Evolutionary conservation across 1,284 basidiomycete species (phyloP).

Genomic region (Tetrapyrgos nigripes): DNA sequence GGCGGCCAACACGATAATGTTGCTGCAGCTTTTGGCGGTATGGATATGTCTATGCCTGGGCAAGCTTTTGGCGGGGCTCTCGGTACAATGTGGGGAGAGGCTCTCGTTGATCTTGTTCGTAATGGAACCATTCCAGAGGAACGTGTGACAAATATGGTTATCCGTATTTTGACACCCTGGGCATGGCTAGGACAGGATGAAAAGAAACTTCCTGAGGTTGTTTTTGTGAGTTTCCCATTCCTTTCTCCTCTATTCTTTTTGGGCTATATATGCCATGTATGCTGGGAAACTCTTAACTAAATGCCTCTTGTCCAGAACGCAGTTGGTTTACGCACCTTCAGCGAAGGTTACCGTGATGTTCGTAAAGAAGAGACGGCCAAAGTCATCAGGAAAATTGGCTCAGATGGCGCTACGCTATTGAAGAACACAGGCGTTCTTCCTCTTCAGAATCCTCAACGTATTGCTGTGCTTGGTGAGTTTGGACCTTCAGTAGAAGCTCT

Average conservation of each 20-base stretch:
- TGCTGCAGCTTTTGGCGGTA: conserved; percentile 10
- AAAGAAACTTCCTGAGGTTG: conserved; percentile 11
- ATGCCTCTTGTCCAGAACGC: too few species aligned
- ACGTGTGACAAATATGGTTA: conserved; percentile 19
- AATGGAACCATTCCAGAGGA: conserved; percentile 20
- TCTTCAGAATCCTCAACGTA: not conserved
- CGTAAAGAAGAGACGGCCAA: not conserved
- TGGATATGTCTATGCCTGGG: conserved; percentile 21
- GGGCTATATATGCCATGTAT: not conserved
- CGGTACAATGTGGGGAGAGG: conserved; percentile 13
- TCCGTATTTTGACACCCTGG: conserved; percentile 14
- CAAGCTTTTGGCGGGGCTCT: conserved; percentile 7
- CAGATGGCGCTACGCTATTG: not conserved
- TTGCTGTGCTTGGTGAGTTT: not conserved
- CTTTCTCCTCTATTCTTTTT: not conserved
- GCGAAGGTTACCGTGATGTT: not conserved
- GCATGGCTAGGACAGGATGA: conserved; percentile 15
- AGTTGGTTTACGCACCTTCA: too few species aligned
- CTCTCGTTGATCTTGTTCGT: conserved; percentile 8
- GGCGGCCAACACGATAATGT: conserved; percentile 18
- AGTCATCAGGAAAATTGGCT: not conserved
- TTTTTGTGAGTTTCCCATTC: conserved; percentile 9
- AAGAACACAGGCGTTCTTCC: not conserved
- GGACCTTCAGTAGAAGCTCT: not conserved
- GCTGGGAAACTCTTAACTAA: too few species aligned